A percentile compares a stretch with the other conserved stretches of the same genome.
phyloP scores from a whole-genome alignment of 2,329 filamentous ascomycete species.

The Ceratocystis papillata region DNA sequence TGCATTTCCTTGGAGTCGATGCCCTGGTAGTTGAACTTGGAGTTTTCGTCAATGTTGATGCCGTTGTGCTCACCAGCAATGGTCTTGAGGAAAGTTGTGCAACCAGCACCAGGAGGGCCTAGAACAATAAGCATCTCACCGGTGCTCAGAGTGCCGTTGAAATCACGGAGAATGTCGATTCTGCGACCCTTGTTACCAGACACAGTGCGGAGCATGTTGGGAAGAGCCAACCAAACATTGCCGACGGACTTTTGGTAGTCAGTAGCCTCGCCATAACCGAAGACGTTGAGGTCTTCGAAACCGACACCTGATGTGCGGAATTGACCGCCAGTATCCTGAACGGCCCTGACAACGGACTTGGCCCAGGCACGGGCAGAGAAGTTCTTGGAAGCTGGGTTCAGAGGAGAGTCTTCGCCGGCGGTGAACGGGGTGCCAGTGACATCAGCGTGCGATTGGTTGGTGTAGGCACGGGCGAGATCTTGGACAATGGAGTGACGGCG shows the following conservation, averaged over 20 bases:
- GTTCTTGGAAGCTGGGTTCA: conserved; percentile 43
- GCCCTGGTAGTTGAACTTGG: conserved; percentile 74
- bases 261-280: conserved; percentile 55
- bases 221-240: conserved; percentile 48
- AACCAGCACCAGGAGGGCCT: conserved; percentile 62
- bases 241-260: conserved; percentile 60
- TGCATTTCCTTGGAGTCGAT: conserved; percentile 64
- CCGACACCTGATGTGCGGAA: conserved; percentile 54
- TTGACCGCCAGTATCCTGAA: conserved; percentile 41
- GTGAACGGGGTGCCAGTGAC: conserved; percentile 42
- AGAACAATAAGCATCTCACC: conserved; percentile 69
- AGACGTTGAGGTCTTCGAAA: conserved; percentile 58
- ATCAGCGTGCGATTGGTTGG: conserved; percentile 36
- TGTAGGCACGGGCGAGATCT: conserved; percentile 46
- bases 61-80: conserved; percentile 75
- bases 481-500: conserved; percentile 45
- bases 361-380: conserved; percentile 51
- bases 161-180: conserved; percentile 57
- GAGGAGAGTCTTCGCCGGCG: conserved; percentile 38
- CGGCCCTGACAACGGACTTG: conserved; percentile 45
- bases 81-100: conserved; percentile 76
- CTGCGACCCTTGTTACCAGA: conserved; percentile 44
- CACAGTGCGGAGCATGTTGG: conserved; percentile 38
- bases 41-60: conserved; percentile 57
- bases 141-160: conserved; percentile 57